Evolutionary conservation across 208 protist species (phyloP), one percentile per base, ranked within the genome.

Genomic region (Trypanosoma congolense): DNA sequence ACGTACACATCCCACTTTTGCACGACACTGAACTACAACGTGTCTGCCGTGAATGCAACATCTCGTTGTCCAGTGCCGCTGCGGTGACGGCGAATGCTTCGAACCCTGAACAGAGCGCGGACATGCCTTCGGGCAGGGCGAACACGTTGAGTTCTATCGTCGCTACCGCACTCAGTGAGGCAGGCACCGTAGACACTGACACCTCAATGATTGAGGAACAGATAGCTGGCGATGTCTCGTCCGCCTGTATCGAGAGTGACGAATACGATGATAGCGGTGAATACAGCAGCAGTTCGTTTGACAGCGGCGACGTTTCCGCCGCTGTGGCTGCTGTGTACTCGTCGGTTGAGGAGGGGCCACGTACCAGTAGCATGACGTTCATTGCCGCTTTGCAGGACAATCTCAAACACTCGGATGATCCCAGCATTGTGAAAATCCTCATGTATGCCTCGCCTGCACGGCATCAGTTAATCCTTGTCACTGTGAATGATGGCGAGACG

Each of bases 271-370:
- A 38, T 38, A 38, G 33, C 33, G 33, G 33, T 65, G 12, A 41
- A 16, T 26, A 61, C 29, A 36, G 56, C 42, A 59, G 58, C 24
- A 58, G 28, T 44, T 42, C 33, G 2, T 55, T 49, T 44, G 53
- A 57, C 14, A 45, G 47, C 44, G 61, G 56, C 0, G 58, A 72
- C 25, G 69, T 72, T 50, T 75, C 67, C 0, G 42, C 57, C 24
- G 70, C 66, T 16, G 64, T 80, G 46, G 62, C 64, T 19, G 70
- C 59, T 25, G 60, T 80, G 1, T 63, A 77, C 2, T 77, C 73
- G 0, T 75, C 57, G 10, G 56, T 65, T 31, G 70, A 69, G 35
- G 66, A 73, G 43, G 60, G 59, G 30, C 59, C 62, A 43, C 25
- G 31, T 38, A 68, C 58, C 9, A 73, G 41, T 21, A 77, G 61